These are phyloP conservation scores for Alternaria sp. DNA, from an alignment of 2,329 filamentous ascomycete species.

Conservation along the genomic window DNA sequence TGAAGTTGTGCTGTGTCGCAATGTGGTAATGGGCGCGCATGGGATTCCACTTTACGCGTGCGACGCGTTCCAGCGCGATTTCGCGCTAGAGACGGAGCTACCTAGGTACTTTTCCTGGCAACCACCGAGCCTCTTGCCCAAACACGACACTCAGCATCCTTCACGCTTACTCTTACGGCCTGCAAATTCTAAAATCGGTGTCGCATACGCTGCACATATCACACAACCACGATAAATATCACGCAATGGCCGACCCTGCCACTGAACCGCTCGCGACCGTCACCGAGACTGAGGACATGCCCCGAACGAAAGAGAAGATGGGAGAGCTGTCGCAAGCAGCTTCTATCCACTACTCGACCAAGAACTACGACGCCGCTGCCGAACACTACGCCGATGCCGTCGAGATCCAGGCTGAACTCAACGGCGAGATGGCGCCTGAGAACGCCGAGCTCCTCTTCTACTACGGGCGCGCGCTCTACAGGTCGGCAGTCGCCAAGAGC, in stretches of 20 bases:
- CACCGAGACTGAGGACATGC: constrained; percentile 30
- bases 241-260: constrained; percentile 34
- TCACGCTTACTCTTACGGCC: not conserved
- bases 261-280: constrained; percentile 27
- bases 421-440: constrained; percentile 87
- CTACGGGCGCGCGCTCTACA: constrained; percentile 92
- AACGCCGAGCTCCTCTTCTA: constrained; percentile 95
- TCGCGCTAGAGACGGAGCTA: constrained; percentile 5
- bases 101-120: constrained; percentile 15
- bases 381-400: constrained; percentile 89
- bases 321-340: constrained; percentile 81
- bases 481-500: constrained; percentile 90
- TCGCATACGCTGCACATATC: constrained; percentile 13
- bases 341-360: constrained; percentile 83
- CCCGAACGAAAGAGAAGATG: constrained; percentile 66
- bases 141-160: constrained; percentile 4
- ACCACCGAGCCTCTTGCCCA: not conserved
- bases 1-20: constrained; percentile 1
- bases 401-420: constrained; percentile 86
- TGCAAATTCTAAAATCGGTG: not conserved
- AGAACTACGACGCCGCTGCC: constrained; percentile 83
- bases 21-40: not conserved
- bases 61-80: constrained; percentile 24
- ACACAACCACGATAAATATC: not conserved
- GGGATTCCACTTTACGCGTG: constrained; percentile 27